These are phyloP conservation scores for Globisporangium perplexum DNA, from an alignment of 352 stramenopile genomes.

Conservation along the genomic window DNA sequence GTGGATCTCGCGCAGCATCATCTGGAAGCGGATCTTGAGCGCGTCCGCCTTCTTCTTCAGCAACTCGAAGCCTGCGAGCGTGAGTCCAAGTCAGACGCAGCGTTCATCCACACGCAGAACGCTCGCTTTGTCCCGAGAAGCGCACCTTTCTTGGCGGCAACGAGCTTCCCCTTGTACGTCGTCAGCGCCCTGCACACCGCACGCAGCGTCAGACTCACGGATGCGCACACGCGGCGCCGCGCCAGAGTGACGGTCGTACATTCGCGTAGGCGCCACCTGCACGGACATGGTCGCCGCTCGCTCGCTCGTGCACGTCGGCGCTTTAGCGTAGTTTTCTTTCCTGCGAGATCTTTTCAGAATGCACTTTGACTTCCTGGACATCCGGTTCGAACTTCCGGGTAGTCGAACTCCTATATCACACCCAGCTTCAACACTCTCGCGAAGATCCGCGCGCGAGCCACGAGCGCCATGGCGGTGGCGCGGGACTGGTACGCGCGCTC, in stretches of 20 bases:
- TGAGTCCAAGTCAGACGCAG: neutral
- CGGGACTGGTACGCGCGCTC: slow-evolving; percentile 45
- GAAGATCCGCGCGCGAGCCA: neutral
- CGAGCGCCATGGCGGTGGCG: neutral
- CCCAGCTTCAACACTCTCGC: neutral
- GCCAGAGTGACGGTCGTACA: slow-evolving; percentile 30
- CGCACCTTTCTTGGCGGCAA: slow-evolving; percentile 83
- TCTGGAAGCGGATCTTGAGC: slow-evolving; percentile 95
- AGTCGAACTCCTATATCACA: neutral
- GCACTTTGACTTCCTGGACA: no score
- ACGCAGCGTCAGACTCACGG: neutral
- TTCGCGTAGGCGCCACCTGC: slow-evolving; percentile 75
- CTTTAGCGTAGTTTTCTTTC: no score
- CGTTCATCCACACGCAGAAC: neutral
- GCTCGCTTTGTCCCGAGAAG: no score
- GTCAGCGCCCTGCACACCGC: slow-evolving; percentile 64
- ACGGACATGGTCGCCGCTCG: slow-evolving; percentile 24
- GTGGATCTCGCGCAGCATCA: slow-evolving; percentile 84
- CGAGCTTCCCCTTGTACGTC: slow-evolving; percentile 77
- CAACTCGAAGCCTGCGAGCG: slow-evolving; percentile 61
- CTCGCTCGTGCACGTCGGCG: no score
- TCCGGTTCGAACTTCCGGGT: no score
- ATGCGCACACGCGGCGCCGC: neutral
- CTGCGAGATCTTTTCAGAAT: no score
- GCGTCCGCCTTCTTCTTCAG: slow-evolving; percentile 99